phyloP scores from a whole-genome alignment of 2,329 filamentous ascomycete genomes.

The Penicillium corylophilum region DNA sequence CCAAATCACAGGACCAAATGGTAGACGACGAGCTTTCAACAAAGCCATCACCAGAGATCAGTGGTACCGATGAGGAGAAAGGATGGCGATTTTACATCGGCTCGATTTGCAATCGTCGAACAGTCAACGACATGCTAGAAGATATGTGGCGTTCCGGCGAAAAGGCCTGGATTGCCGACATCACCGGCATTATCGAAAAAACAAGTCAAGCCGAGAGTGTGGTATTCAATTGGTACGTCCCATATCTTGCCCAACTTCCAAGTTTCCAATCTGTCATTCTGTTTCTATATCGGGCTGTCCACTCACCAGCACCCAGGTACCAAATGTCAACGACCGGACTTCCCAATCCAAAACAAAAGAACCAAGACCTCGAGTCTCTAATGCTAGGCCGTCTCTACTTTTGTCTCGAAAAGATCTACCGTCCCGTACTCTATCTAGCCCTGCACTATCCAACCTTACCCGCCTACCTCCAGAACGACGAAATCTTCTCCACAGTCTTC shows the following conservation, averaged over 20 bases:
- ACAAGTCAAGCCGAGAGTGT: conserved; percentile 17
- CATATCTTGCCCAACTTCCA: neutral
- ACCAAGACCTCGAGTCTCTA: conserved; percentile 19
- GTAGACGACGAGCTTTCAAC: conserved; percentile 6
- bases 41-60: conserved; percentile 5
- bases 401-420: conserved; percentile 21
- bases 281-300: neutral
- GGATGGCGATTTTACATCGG: conserved; percentile 25
- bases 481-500: conserved; percentile 12
- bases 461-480: conserved; percentile 10
- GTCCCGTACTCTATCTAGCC: conserved; percentile 23
- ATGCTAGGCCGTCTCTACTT: conserved; percentile 16
- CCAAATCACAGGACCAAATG: conserved; percentile 14
- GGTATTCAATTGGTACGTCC: conserved; percentile 19
- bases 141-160: conserved; percentile 24
- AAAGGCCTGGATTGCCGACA: conserved; percentile 19
- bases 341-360: conserved; percentile 3
- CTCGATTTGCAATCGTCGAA: conserved; percentile 24
- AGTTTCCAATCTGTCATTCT: neutral
- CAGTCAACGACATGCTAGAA: conserved; percentile 23
- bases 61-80: conserved; percentile 20
- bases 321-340: conserved; percentile 13
- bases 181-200: conserved; percentile 12
- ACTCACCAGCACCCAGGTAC: conserved; percentile 12
- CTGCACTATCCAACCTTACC: conserved; percentile 21